Evolutionary conservation across 495 filamentous ascomycete genomes (phyloP).

Genomic region (Podospora sp.): DNA sequence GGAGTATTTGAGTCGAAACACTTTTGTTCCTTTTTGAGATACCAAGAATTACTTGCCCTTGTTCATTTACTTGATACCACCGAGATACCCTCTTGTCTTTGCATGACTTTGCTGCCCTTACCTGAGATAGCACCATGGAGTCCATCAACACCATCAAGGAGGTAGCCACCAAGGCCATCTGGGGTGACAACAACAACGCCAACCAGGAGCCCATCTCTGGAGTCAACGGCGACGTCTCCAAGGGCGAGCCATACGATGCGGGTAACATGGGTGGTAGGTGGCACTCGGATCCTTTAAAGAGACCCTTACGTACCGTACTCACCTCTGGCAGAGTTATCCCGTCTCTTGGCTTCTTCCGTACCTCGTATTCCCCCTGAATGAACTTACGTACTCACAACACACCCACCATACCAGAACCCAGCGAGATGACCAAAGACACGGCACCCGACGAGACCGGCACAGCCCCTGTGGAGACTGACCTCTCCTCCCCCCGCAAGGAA

Average conservation of each 20-base stretch:
- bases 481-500: background rate
- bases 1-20: too few relatives aligned
- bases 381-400: too few relatives aligned
- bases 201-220: constrained; percentile 58
- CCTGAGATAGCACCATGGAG: constrained; percentile 53
- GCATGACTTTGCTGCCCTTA: constrained; percentile 58
- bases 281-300: background rate
- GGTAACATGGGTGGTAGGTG: constrained; percentile 54
- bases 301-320: too few relatives aligned
- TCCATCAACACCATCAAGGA: constrained; percentile 53
- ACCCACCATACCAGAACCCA: background rate
- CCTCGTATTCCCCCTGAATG: too few relatives aligned
- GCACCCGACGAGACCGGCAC: constrained; percentile 9
- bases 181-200: constrained; percentile 45
- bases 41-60: too few relatives aligned
- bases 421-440: constrained; percentile 7
- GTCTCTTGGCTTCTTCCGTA: too few relatives aligned
- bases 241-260: constrained; percentile 61
- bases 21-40: too few relatives aligned
- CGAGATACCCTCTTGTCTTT: background rate
- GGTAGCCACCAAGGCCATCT: constrained; percentile 53
- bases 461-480: background rate
- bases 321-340: too few relatives aligned
- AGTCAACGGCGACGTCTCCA: constrained; percentile 51
- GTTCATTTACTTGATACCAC: too few relatives aligned